These are phyloP conservation scores for Hymenotorrendiella dingleyae DNA, from an alignment of 2,329 filamentous ascomycete genomes.

Conservation along the genomic window DNA sequence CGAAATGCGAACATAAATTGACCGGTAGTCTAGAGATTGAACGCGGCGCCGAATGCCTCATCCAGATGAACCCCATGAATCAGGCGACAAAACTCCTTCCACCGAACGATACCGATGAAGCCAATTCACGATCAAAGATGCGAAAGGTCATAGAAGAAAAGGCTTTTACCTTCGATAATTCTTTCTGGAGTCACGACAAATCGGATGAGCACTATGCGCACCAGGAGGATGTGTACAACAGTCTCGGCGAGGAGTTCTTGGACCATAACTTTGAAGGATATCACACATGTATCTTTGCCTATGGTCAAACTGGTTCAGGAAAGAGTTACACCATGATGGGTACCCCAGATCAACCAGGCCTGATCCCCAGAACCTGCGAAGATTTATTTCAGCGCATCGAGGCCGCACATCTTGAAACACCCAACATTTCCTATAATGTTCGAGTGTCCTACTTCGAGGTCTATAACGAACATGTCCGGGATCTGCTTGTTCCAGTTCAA, in stretches of 20 bases:
- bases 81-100: conserved; percentile 78
- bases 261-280: conserved; percentile 99
- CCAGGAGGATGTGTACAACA: conserved; percentile 91
- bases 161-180: conserved; percentile 92
- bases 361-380: conserved; percentile 93
- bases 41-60: conserved; percentile 74
- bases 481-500: conserved; percentile 72
- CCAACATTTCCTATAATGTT: conserved; percentile 94
- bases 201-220: conserved; percentile 79
- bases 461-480: conserved; percentile 98
- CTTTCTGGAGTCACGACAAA: conserved; percentile 90
- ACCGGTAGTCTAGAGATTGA: conserved; percentile 60
- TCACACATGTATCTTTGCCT: conserved; percentile 98
- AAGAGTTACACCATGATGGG: conserved; percentile 99
- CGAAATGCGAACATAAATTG: neutral
- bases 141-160: conserved; percentile 81
- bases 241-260: conserved; percentile 89
- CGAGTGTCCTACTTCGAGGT: conserved; percentile 98
- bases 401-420: conserved; percentile 63
- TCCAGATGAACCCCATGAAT: conserved; percentile 83
- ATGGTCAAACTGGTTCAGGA: conserved; percentile 93
- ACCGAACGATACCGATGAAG: conserved; percentile 52
- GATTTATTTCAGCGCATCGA: conserved; percentile 94
- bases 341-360: conserved; percentile 71
- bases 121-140: conserved; percentile 54